These are phyloP conservation scores for Moesziomyces antarcticus DNA, from an alignment of 1,284 basidiomycete species.

Conservation along the genomic window DNA sequence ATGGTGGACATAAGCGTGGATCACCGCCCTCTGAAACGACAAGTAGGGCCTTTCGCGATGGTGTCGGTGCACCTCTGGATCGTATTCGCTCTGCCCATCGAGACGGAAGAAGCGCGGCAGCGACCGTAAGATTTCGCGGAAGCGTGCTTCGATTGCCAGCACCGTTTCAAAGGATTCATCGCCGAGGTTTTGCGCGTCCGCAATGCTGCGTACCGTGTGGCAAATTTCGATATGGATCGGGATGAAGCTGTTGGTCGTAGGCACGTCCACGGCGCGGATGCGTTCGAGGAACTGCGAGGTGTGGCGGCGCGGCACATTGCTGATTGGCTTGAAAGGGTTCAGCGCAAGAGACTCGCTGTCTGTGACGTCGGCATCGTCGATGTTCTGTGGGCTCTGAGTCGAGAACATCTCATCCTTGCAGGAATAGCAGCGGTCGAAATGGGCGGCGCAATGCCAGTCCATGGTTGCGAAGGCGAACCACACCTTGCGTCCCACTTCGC, in stretches of 20 bases:
- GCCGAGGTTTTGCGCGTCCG: slow-evolving; percentile 35
- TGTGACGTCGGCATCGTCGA: slow-evolving; percentile 52
- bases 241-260: slow-evolving; percentile 54
- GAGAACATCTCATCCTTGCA: slow-evolving; percentile 47
- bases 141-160: slow-evolving; percentile 50
- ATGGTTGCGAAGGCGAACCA: slow-evolving; percentile 49
- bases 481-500: slow-evolving; percentile 44
- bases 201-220: slow-evolving; percentile 45
- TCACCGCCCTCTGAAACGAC: slow-evolving; percentile 50
- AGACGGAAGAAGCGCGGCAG: slow-evolving; percentile 53
- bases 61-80: slow-evolving; percentile 46
- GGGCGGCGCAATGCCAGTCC: slow-evolving; percentile 40
- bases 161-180: slow-evolving; percentile 48
- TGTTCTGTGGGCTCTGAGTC: slow-evolving; percentile 54
- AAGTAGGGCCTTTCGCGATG: slow-evolving; percentile 58
- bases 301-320: slow-evolving; percentile 15
- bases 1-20: slow-evolving; percentile 57
- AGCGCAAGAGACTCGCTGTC: slow-evolving; percentile 14
- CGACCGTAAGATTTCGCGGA: slow-evolving; percentile 40
- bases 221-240: slow-evolving; percentile 51
- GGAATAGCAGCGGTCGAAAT: slow-evolving; percentile 43
- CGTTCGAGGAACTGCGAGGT: slow-evolving; percentile 22
- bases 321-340: slow-evolving; percentile 7
- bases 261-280: slow-evolving; percentile 26
- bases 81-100: slow-evolving; percentile 55